Evolutionary conservation across 768 basidiomycete species (phyloP).

Genomic region (Trametes elegans): DNA sequence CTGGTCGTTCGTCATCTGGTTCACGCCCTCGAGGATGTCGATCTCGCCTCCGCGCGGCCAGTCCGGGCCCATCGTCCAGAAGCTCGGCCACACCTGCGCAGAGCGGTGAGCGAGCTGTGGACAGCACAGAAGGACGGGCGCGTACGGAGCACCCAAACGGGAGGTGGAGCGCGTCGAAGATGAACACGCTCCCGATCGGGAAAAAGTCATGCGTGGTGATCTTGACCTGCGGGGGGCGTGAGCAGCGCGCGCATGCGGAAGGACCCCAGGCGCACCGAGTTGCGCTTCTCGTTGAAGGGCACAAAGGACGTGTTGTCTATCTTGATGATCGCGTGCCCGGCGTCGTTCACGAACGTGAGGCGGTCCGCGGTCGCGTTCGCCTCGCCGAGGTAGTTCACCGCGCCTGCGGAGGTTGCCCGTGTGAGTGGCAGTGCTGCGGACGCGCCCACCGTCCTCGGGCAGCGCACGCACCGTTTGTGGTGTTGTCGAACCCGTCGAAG

Average conservation of each 20-base stretch:
- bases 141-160: conserved; percentile 58
- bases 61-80: conserved; percentile 37
- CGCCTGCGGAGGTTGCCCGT: conserved; percentile 50
- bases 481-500: conserved; percentile 37
- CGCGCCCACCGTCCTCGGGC: too few relatives aligned
- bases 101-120: neutral
- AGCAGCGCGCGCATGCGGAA: neutral
- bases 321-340: conserved; percentile 64
- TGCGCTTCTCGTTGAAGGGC: conserved; percentile 48
- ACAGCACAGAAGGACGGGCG: neutral
- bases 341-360: conserved; percentile 58
- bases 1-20: conserved; percentile 48
- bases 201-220: conserved; percentile 42
- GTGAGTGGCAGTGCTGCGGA: neutral
- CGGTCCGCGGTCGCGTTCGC: conserved; percentile 43
- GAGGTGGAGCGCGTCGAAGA: conserved; percentile 45
- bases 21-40: conserved; percentile 50
- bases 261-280: conserved; percentile 44
- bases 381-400: conserved; percentile 57
- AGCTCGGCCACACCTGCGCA: conserved; percentile 27
- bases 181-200: conserved; percentile 42
- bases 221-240: conserved; percentile 34
- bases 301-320: conserved; percentile 71
- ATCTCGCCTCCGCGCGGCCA: conserved; percentile 37
- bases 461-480: conserved; percentile 31